A percentile compares a stretch with the other conserved stretches of the same genome.
Conservation (phyloP, 805 yeast species). For the Starmera pachycereana region DNA sequence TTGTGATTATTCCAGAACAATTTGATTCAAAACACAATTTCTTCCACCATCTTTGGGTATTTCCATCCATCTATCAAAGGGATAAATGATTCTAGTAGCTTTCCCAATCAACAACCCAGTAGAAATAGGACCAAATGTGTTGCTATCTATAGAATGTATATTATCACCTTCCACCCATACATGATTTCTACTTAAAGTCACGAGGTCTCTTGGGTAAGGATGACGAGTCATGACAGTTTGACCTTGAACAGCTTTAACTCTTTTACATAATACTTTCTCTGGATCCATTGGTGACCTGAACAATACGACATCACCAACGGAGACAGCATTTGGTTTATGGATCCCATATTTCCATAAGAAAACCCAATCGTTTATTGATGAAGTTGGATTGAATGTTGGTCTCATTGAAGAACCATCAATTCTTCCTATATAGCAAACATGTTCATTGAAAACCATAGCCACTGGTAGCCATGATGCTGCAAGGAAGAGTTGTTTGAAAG, state of each 20-base stretch:
- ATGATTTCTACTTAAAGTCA: slow-evolving; percentile 67
- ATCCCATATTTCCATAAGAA: slow-evolving; percentile 57
- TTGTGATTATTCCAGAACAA: not conserved
- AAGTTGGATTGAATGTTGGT: slow-evolving; percentile 74
- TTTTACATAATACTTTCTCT: slow-evolving; percentile 60
- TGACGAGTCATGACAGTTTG: slow-evolving; percentile 53
- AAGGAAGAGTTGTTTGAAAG: slow-evolving; percentile 22
- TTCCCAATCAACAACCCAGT: slow-evolving; percentile 73
- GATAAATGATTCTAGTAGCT: slow-evolving; percentile 63
- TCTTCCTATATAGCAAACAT: slow-evolving; percentile 61
- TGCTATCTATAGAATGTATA: slow-evolving; percentile 73
- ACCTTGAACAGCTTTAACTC: slow-evolving; percentile 69
- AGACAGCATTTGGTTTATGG: slow-evolving; percentile 33
- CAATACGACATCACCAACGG: slow-evolving; percentile 63
- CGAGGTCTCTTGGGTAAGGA: slow-evolving; percentile 55
- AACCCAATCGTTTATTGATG: slow-evolving; percentile 44
- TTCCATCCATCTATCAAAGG: slow-evolving; percentile 43
- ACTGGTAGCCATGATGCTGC: slow-evolving; percentile 76
- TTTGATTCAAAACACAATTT: slow-evolving; percentile 15
- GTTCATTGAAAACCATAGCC: slow-evolving; percentile 53
- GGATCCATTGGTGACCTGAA: slow-evolving; percentile 79
- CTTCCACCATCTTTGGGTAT: slow-evolving; percentile 40
- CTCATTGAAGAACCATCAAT: slow-evolving; percentile 81
- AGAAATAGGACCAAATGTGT: slow-evolving; percentile 81
- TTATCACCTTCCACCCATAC: slow-evolving; percentile 96